Base-by-base conservation (phyloP, 768 basidiomycete species). In the Trichaptum fuscoviolaceum region DNA sequence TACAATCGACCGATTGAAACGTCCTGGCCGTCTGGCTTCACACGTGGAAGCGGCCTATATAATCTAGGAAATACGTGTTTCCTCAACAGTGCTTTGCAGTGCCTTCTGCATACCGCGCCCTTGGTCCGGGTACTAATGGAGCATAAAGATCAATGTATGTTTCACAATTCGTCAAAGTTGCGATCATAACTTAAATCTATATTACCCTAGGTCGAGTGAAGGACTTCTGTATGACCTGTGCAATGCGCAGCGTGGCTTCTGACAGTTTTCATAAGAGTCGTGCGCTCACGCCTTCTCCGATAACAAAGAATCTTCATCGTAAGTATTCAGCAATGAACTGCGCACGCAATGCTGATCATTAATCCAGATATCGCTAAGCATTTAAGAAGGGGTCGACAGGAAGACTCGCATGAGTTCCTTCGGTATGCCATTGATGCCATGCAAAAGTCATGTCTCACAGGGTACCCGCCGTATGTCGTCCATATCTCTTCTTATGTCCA, bases 371-470 rank as follows among this genome's bases (percentile, higher is more conserved):
- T 99, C 67, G 95, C 95, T 18, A 95, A 95, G 75, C 89, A 93
- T 71, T 88, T 98, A 87, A 87, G 89, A 57, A 85, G 80, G 77
- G 95, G 93, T n/a, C 81, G 94, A 70, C 97, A 99, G 75, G 97
- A 99, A 74, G 97, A 99, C 75, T 89, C 97, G 9, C 97, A 99
- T 74, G 97, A 99, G 77, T 99, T 99, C 73, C 87, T 99, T 62
- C 89, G 97, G 35, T 97, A 96, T 76, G 88, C 90, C 23, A 88
- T 98, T 34, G 97, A 99, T 72, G 91, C 89, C 27, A 77, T 99
- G 64, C 97, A 99, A 76, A 91, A 88, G 72, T 85, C 91, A 7
- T 92, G 90, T 74, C 80, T 96, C 66, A 84, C 85, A 61, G 92
- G 89, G 20, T 76, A 85, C 64, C 81, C 89, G 69, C 83, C 86